A percentile compares a stretch with the other conserved stretches of the same genome.
Evolutionary conservation across 1,284 basidiomycete genomes (phyloP).

Genomic region (Schizopora paradoxa): DNA sequence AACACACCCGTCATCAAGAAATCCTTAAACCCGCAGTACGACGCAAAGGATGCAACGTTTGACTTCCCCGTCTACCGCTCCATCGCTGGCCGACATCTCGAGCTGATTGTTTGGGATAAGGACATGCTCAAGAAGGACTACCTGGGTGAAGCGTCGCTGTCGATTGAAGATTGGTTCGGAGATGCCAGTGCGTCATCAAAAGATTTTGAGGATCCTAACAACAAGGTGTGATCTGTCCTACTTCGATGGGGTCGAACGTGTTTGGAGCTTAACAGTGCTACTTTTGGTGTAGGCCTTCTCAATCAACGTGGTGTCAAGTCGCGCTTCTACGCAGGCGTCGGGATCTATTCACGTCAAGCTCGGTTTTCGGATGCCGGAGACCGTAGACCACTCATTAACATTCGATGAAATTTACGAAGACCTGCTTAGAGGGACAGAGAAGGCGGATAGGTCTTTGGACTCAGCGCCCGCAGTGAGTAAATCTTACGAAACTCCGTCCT

Average conservation of each 20-base stretch:
- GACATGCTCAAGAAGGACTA: conserved; percentile 88
- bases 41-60: conserved; percentile 73
- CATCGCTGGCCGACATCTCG: conserved; percentile 69
- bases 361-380: conserved; percentile 60
- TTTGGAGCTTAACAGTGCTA: background rate
- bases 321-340: conserved; percentile 51
- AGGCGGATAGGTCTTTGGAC: conserved; percentile 47
- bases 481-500: conserved; percentile 3
- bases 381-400: conserved; percentile 31
- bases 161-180: conserved; percentile 77
- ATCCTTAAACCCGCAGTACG: conserved; percentile 72
- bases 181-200: conserved; percentile 41
- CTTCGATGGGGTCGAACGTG: conserved; percentile 9
- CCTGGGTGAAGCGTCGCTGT: conserved; percentile 80
- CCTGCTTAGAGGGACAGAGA: conserved; percentile 58
- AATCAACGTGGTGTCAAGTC: conserved; percentile 58
- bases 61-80: conserved; percentile 80
- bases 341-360: conserved; percentile 71
- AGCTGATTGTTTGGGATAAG: conserved; percentile 92
- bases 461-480: conserved; percentile 75
- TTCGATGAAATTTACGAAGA: conserved; percentile 61
- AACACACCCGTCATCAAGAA: conserved; percentile 80
- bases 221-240: conserved; percentile 41
- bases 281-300: conserved; percentile 42
- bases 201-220: conserved; percentile 51